A percentile compares a stretch with the other conserved stretches of the same genome.
Conservation (phyloP, 2,329 filamentous ascomycete species). For the Monosporascus sp. region DNA sequence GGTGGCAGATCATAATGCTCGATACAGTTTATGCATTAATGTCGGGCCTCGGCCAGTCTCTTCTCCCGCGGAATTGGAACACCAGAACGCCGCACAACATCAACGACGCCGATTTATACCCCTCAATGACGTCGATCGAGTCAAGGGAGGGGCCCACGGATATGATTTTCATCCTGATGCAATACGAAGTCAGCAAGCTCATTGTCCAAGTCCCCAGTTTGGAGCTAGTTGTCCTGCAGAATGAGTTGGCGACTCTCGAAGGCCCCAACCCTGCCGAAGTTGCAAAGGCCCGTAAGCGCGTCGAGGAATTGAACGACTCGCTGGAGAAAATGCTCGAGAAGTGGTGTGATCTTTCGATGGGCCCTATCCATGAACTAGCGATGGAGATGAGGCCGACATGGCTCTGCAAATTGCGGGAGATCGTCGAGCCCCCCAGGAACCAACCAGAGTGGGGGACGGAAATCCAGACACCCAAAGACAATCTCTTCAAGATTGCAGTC, state of each 20-base stretch:
- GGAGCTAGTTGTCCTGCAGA: conserved; percentile 44
- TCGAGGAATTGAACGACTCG: conserved; percentile 36
- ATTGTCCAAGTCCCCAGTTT: conserved; percentile 42
- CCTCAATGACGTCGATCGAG: conserved; percentile 43
- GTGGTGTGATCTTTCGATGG: conserved; percentile 46
- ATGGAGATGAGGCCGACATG: conserved; percentile 41
- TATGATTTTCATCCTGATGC: conserved; percentile 52
- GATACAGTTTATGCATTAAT: conserved; percentile 53
- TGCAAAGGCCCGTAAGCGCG: conserved; percentile 35
- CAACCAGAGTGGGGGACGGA: conserved; percentile 46
- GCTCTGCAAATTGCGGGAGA: conserved; percentile 41
- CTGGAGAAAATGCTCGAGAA: conserved; percentile 42
- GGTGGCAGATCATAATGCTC: conserved; percentile 59
- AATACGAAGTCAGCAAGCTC: conserved; percentile 45
- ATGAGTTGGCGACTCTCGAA: conserved; percentile 30
- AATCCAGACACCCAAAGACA: conserved; percentile 43
- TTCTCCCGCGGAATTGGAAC: conserved; percentile 49
- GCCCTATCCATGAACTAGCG: conserved; percentile 47
- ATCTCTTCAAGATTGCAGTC: conserved; percentile 50
- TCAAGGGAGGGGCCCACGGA: conserved; percentile 53
- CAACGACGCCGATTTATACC: conserved; percentile 53
- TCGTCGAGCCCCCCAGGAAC: conserved; percentile 41
- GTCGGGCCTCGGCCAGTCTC: conserved; percentile 49
- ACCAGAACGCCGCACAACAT: conserved; percentile 52
- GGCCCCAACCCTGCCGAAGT: conserved; percentile 24